phyloP scores from a whole-genome alignment of 2,329 filamentous ascomycete species.

The Stemphylium beticola region DNA sequence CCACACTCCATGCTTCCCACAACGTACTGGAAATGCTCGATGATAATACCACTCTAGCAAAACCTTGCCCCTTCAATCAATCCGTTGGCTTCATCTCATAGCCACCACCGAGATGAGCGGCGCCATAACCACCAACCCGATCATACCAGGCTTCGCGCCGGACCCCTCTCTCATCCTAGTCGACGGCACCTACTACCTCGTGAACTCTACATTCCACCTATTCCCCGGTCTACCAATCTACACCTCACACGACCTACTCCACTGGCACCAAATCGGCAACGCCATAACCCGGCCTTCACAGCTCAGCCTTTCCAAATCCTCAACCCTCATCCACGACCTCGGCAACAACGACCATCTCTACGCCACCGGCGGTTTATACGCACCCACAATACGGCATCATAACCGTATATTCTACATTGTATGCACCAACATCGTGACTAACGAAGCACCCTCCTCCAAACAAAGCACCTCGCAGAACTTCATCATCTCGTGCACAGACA shows the following conservation, averaged over 20 bases:
- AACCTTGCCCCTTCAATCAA: background rate
- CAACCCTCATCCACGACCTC: conserved; percentile 43
- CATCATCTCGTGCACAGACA: conserved; percentile 21
- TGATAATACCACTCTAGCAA: background rate
- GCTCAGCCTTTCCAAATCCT: conserved; percentile 55
- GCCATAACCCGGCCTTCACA: conserved; percentile 56
- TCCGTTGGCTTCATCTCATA: background rate
- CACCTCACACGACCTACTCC: conserved; percentile 55
- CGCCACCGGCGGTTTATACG: conserved; percentile 28
- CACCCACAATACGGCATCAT: conserved; percentile 23
- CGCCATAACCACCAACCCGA: conserved; percentile 25
- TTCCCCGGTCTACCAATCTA: conserved; percentile 60
- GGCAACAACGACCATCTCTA: conserved; percentile 11
- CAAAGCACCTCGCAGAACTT: conserved; percentile 51
- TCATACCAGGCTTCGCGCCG: conserved; percentile 57
- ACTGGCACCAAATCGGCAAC: conserved; percentile 56
- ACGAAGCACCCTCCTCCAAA: conserved; percentile 48
- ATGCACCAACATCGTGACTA: conserved; percentile 20
- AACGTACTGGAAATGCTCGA: background rate
- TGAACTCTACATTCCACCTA: conserved; percentile 58
- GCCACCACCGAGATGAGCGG: conserved; percentile 2
- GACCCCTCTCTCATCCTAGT: conserved; percentile 55
- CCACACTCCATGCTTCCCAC: background rate
- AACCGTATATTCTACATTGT: conserved; percentile 25
- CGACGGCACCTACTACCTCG: conserved; percentile 56